Evolutionary conservation across 805 yeast genomes (phyloP), one percentile per base, ranked within the genome.

Genomic region (Osmozyma mogii): DNA sequence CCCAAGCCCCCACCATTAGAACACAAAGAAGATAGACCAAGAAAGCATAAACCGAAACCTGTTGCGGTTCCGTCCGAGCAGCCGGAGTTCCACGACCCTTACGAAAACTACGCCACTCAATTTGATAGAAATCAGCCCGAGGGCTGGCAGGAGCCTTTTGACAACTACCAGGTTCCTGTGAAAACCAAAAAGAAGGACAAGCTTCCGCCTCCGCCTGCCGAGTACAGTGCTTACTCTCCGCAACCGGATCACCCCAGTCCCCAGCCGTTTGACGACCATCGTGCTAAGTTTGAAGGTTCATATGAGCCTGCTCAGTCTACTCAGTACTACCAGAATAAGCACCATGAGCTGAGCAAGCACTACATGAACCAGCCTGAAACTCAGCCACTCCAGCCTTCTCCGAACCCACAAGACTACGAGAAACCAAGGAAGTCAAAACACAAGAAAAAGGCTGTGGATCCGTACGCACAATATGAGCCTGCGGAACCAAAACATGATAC

Each of bases 131-230:
- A 30, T 7, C 22, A 9, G 12, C 17, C 43, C 2, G 38, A 37
- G 11, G n/a, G n/a, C n/a, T n/a, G n/a, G n/a, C n/a, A n/a, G n/a
- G 58, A 54, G 24, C 58, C 60, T 0, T 51, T 44, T 24, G 56
- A 54, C 6, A 43, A 51, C 17, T 53, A 54, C 30, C 25, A 25
- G 15, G 31, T 49, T 4, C 48, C 54, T n/a, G 49, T 40, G 2
- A 34, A 28, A 17, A 14, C 22, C 25, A 20, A 17, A 19, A 12
- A 16, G 17, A 4, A 20, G 20, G 16, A 24, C 6, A 12, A 6
- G 12, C 10, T 12, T 16, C 12, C 9, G 10, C 20, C 15, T 5
- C 18, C 17, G 6, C 15, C 26, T 14, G n/a, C 4, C 18, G 5
- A 8, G 19, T 27, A 27, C 10, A n/a, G 12, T 14, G 19, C 20